Conservation (phyloP, 129 eudicot genomes). For the Oenanthe sinensis region DNA sequence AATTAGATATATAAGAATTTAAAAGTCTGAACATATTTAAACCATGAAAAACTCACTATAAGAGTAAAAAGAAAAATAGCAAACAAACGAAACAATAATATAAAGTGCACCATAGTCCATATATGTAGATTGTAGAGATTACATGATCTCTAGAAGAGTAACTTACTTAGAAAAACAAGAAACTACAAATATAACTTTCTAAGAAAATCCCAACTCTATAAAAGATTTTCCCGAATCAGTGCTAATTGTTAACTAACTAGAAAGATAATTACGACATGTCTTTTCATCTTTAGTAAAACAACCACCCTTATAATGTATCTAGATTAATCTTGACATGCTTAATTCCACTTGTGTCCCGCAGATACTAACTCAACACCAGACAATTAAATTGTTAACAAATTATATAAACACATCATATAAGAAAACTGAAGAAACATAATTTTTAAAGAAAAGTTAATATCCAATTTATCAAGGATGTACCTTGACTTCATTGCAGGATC, state of each 20-base stretch:
- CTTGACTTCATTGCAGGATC: slow-evolving; percentile 80
- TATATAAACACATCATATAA: background rate
- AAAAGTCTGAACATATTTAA: background rate
- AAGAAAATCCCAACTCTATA: background rate
- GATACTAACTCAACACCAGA: background rate
- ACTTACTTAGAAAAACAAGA: background rate
- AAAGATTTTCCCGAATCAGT: background rate
- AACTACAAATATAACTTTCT: background rate
- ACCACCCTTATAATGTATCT: background rate
- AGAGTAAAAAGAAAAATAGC: background rate
- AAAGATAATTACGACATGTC: background rate
- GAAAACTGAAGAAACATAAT: background rate
- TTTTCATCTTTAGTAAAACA: background rate
- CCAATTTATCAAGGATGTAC: slow-evolving; percentile 23
- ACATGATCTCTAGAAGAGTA: background rate
- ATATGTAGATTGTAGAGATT: background rate
- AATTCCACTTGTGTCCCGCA: background rate
- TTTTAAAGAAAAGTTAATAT: background rate
- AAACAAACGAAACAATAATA: background rate
- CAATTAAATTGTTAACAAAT: background rate
- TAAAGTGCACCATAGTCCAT: background rate
- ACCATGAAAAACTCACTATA: background rate
- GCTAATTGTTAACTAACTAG: background rate
- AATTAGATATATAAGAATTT: background rate
- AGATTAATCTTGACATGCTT: background rate